Base-by-base conservation (phyloP, 768 basidiomycete genomes). In the Podaxis sp. region DNA sequence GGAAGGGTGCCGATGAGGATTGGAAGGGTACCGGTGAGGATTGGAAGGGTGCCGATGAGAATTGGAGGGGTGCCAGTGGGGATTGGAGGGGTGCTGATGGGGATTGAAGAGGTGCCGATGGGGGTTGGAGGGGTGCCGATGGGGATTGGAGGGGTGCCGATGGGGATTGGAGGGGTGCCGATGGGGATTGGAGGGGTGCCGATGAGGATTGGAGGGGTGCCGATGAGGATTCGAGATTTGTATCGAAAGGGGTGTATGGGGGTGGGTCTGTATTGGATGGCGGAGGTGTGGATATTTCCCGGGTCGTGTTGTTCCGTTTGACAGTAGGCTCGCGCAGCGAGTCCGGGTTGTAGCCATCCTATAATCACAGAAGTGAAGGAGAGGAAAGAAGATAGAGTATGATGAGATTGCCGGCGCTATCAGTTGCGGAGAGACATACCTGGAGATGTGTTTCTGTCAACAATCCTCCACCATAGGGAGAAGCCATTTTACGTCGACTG, bases 261-360 rank as follows among this genome's bases (percentile, higher is more conserved):
- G n/a, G 55, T 58, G 54, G 57, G 61, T 68, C 65, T 15, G 67
- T 61, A 58, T 64, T 64, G 28, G 53, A 64, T 58, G 57, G 57
- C 26, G 61, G 66, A 28, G 65, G 55, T 52, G 60, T n/a, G 17
- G 49, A 66, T 36, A 64, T 39, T 13, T 56, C 49, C 30, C 58
- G 57, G 12, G 58, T 65, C 13, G 19, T 9, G 46, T 52, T 2
- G 19, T 17, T 39, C 24, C 54, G 46, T 40, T 54, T 38, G n/a
- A 49, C 55, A 11, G 58, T 49, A 28, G 65, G 26, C 39, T 71
- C 69, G 4, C 63, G 44, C 15, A 72, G 67, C 17, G 72, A 48
- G 51, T 72, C 73, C 22, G 70, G 58, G 39, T 69, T 69, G 67
- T 74, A 74, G 0, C 73, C 71, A 57, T 67, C 66, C 73, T 74